Conservation (phyloP, 2,329 filamentous ascomycete genomes). For the Fusarium metavorans region DNA sequence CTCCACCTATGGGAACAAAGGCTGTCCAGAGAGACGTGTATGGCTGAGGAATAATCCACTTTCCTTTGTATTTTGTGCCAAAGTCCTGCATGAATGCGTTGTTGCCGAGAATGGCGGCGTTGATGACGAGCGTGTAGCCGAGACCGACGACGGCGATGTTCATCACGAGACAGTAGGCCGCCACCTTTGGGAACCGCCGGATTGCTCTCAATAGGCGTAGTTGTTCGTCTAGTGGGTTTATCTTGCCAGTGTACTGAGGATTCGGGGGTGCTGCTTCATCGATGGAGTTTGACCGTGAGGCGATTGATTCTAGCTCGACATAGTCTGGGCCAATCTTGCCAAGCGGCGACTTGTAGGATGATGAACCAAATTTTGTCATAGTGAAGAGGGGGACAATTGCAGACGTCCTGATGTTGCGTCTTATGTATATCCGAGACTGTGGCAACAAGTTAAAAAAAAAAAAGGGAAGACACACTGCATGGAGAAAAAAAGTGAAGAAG, state of each 20-base stretch:
- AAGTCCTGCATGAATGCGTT: not conserved
- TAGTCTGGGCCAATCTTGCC: not conserved
- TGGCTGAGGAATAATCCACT: not conserved
- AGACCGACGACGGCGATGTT: not conserved
- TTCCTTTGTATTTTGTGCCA: not conserved
- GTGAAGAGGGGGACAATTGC: not conserved
- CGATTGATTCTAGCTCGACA: not conserved
- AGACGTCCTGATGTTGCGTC: not conserved
- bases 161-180: not conserved
- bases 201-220: not conserved
- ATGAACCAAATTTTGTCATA: not conserved
- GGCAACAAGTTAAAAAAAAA: not conserved
- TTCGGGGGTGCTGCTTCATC: not conserved
- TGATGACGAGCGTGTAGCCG: not conserved
- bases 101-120: not conserved
- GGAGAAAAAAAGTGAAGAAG: not conserved
- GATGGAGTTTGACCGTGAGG: not conserved
- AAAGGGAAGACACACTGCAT: not conserved
- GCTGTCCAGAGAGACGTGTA: conserved; percentile 12
- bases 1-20: not conserved
- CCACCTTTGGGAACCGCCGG: not conserved
- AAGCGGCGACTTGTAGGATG: not conserved
- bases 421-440: not conserved
- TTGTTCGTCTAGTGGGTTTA: not conserved
- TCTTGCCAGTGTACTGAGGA: not conserved